Conservation (phyloP, 768 basidiomycete genomes). For the Auricularia sp. region DNA sequence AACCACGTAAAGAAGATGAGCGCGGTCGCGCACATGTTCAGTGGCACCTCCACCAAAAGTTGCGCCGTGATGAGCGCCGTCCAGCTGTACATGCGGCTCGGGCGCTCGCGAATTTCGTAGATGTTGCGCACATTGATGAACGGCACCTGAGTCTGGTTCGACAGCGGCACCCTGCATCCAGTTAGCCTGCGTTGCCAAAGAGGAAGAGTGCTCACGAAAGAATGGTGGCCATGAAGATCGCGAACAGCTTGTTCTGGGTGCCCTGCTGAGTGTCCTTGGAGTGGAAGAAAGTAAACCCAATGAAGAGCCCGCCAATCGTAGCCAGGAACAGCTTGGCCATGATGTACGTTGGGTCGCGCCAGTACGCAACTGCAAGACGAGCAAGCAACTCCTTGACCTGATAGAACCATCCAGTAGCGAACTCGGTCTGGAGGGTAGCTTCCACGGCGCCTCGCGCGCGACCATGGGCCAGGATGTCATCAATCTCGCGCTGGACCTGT, state of each 20-base stretch:
- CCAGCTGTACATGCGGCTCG: conserved; percentile 59
- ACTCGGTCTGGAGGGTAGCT: conserved; percentile 26
- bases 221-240: too few relatives aligned
- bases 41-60: conserved; percentile 44
- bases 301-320: conserved; percentile 25
- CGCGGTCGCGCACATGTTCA: conserved; percentile 48
- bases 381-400: conserved; percentile 35
- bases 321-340: conserved; percentile 34
- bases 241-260: conserved; percentile 54
- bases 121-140: conserved; percentile 49
- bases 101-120: conserved; percentile 57
- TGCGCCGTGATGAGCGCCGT: conserved; percentile 26
- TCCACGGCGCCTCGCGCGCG: conserved; percentile 27
- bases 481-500: conserved; percentile 39
- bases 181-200: background rate
- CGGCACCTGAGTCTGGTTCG: conserved; percentile 53
- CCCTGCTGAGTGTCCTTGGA: conserved; percentile 44
- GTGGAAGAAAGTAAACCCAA: conserved; percentile 53
- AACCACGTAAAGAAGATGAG: conserved; percentile 60
- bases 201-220: background rate
- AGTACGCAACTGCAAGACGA: conserved; percentile 38
- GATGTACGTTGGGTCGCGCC: conserved; percentile 49
- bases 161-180: conserved; percentile 31
- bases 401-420: conserved; percentile 42
- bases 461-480: conserved; percentile 30